Evolutionary conservation across 2,329 filamentous ascomycete genomes (phyloP), one percentile per base, ranked within the genome.

Genomic region (Triangularia verruculosa): DNA sequence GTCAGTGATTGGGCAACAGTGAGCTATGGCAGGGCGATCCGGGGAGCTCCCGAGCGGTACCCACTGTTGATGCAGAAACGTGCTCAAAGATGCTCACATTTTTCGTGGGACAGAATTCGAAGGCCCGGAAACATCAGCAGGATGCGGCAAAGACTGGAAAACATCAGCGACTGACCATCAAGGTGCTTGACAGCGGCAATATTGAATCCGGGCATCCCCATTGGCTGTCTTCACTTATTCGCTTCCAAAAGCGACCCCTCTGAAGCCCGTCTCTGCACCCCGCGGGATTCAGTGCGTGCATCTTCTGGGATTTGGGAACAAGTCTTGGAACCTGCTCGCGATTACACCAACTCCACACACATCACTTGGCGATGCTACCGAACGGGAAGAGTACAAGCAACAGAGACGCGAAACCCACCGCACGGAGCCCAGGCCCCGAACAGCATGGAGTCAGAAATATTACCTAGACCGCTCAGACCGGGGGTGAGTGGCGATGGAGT

Each of bases 1-100:
- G 15, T 15, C 22, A 3, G 57, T 51, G 43, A 65, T 65, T 54
- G 51, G 51, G 51, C 51, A n/a, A 27, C 2, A 9, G 51, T n/a
- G 12, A 22, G 51, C 25, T 54, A 28, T 20, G 57, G 30, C 32
- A 28, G 22, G 53, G 55, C 2, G 12, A 27, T n/a, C 28, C 39
- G 39, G n/a, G 39, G 13, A 28, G 27, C 2, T 25, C 25, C 53
- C 58, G 22, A 43, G 39, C 30, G 52, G 57, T 62, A 59, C 59
- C 57, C 62, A 34, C 39, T 54, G 30, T 58, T 61, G 43, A 59
- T 61, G 59, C 32, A 43, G 39, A 70, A 69, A 70, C 62, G 28
- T 69, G 68, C 68, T 70, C 68, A 70, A 70, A 70, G 65, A 58
- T 69, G 67, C 68, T 64, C 68, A 69, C 39, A n/a, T 47, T 47